Evolutionary conservation across 495 filamentous ascomycete species (phyloP).

Genomic region (Hypoxylon perforatum): DNA sequence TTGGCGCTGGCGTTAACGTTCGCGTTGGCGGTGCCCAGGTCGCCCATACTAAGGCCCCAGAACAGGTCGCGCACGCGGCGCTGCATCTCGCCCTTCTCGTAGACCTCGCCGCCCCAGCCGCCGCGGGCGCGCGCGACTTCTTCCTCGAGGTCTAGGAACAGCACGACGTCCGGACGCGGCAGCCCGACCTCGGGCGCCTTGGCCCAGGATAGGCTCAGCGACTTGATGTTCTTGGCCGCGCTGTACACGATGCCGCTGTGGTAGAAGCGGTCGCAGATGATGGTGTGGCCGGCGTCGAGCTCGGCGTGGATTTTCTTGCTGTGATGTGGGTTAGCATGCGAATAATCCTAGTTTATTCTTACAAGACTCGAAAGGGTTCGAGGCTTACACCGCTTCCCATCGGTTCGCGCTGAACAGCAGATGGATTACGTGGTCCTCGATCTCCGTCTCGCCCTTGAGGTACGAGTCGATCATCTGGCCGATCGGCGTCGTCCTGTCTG

Average conservation of each 20-base stretch:
- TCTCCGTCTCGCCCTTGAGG: conserved; percentile 75
- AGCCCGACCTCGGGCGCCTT: conserved; percentile 85
- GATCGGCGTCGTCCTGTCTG: conserved; percentile 89
- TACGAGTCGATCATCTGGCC: conserved; percentile 91
- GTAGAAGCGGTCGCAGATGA: conserved; percentile 93
- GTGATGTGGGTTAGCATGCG: conserved; percentile 2
- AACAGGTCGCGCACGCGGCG: conserved; percentile 81
- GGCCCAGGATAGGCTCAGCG: conserved; percentile 79
- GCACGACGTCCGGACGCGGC: conserved; percentile 84
- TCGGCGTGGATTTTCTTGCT: conserved; percentile 69
- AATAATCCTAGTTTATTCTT: too few species aligned
- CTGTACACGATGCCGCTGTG: conserved; percentile 94
- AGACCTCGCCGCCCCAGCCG: conserved; percentile 88
- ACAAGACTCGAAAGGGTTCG: not conserved
- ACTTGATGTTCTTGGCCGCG: conserved; percentile 85
- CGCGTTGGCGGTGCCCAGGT: conserved; percentile 47
- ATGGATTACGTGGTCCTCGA: conserved; percentile 94
- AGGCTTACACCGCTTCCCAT: conserved; percentile 80
- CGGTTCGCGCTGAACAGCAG: conserved; percentile 95
- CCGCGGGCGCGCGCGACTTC: conserved; percentile 78
- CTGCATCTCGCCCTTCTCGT: conserved; percentile 89
- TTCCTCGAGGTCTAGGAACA: conserved; percentile 85
- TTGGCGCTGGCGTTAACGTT: conserved; percentile 24
- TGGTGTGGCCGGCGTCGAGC: conserved; percentile 72
- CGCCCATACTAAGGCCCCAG: conserved; percentile 60